Conservation (phyloP, 2,329 filamentous ascomycete species). For the Knufia petricola region DNA sequence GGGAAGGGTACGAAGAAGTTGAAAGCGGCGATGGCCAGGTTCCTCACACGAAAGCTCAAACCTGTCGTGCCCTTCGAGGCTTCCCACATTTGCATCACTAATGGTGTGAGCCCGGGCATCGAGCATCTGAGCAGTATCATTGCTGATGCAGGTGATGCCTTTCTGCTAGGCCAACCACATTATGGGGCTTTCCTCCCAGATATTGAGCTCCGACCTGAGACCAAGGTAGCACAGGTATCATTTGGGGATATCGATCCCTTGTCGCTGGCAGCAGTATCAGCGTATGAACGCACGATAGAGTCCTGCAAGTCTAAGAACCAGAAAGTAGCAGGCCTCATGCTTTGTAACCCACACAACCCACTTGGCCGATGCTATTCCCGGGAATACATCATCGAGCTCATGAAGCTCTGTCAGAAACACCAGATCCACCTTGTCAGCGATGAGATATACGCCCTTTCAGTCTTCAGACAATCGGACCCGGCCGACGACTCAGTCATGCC, state of each 20-base stretch:
- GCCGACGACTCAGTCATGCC: slow-evolving; percentile 18
- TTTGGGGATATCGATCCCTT: slow-evolving; percentile 40
- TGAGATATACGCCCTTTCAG: slow-evolving; percentile 50
- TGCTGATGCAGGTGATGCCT: slow-evolving; percentile 28
- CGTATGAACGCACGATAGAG: slow-evolving; percentile 38
- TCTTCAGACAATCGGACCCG: slow-evolving; percentile 36
- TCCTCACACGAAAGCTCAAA: slow-evolving; percentile 27
- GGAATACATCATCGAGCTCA: slow-evolving; percentile 32
- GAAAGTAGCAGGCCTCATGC: slow-evolving; percentile 39
- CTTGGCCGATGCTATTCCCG: slow-evolving; percentile 41
- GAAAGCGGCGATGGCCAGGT: slow-evolving; percentile 26
- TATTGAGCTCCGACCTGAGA: slow-evolving; percentile 34
- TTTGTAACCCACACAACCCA: slow-evolving; percentile 46
- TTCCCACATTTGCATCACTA: slow-evolving; percentile 27
- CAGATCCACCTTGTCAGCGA: slow-evolving; percentile 47
- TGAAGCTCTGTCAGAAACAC: slow-evolving; percentile 43
- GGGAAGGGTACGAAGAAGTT: slow-evolving; percentile 23
- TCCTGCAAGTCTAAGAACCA: slow-evolving; percentile 31
- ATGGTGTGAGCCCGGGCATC: slow-evolving; percentile 29
- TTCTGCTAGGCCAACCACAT: slow-evolving; percentile 29
- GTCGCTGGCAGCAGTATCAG: slow-evolving; percentile 30
- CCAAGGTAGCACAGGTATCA: slow-evolving; percentile 35
- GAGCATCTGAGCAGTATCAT: slow-evolving; percentile 29
- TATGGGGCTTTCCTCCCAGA: slow-evolving; percentile 43
- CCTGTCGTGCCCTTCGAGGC: slow-evolving; percentile 24